phyloP scores from a whole-genome alignment of 202 grass and related monocot genomes.

The Carex sylvatica region DNA sequence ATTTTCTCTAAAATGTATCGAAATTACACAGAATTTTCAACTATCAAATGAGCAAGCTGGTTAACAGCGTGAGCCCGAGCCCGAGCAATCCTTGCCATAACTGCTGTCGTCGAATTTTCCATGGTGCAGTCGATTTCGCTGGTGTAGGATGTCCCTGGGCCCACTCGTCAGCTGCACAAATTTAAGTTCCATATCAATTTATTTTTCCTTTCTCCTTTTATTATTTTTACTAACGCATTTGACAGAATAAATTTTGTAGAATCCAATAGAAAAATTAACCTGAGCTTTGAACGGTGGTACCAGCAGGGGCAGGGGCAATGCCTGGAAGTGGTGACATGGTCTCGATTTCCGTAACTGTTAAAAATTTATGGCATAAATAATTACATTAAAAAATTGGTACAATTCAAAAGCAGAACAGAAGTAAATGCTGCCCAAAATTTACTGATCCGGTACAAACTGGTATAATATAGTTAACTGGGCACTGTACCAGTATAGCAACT shows the following conservation, averaged over 20 bases:
- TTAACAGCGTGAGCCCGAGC: conserved; percentile 3
- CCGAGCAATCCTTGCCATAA: neutral
- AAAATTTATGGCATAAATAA: neutral
- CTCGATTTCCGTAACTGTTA: conserved; percentile 11
- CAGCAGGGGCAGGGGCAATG: neutral
- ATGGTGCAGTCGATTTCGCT: neutral
- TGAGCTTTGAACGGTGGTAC: neutral
- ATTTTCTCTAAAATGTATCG: neutral
- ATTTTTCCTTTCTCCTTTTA: neutral
- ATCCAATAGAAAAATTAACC: neutral
- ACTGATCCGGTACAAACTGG: neutral
- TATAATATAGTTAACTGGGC: too few species aligned
- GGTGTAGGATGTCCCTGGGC: neutral
- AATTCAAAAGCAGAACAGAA: neutral
- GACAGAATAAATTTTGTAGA: neutral
- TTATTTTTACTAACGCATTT: neutral
- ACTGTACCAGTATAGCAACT: too few species aligned
- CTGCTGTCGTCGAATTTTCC: neutral
- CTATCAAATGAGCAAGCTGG: neutral
- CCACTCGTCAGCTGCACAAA: neutral
- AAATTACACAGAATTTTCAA: neutral
- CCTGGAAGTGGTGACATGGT: neutral
- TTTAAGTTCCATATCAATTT: neutral
- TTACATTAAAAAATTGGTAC: neutral
- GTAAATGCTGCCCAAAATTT: neutral